These are phyloP conservation scores for Pseudozyma sp. DNA, from an alignment of 1,284 basidiomycete genomes.

Conservation along the genomic window DNA sequence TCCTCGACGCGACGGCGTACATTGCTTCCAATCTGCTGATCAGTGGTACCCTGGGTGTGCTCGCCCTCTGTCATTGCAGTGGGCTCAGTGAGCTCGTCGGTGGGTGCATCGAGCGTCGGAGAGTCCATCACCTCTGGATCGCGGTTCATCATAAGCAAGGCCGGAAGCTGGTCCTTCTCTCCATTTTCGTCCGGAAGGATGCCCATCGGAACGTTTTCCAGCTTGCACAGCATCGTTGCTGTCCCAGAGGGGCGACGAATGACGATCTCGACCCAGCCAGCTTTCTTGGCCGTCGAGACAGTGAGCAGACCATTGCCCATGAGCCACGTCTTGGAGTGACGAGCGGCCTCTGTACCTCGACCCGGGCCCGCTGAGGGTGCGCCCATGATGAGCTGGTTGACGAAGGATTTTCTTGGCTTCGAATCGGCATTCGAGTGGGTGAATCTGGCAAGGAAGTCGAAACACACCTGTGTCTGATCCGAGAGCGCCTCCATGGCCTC, in stretches of 20 bases:
- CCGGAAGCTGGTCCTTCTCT: conserved; percentile 78
- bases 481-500: conserved; percentile 81
- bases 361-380: conserved; percentile 54
- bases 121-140: conserved; percentile 65
- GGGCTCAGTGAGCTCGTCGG: conserved; percentile 6
- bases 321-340: conserved; percentile 80
- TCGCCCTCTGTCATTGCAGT: conserved; percentile 1
- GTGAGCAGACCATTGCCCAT: conserved; percentile 88
- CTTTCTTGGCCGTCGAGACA: conserved; percentile 78
- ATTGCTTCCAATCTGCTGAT: conserved; percentile 6
- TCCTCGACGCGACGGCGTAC: conserved; percentile 43
- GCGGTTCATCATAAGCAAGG: conserved; percentile 79
- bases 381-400: conserved; percentile 76
- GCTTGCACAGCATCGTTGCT: conserved; percentile 82
- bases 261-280: conserved; percentile 90
- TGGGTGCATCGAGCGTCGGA: conserved; percentile 38
- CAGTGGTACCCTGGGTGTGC: neutral
- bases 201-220: conserved; percentile 79
- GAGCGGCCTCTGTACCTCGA: conserved; percentile 59
- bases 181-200: conserved; percentile 63
- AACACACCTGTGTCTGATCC: conserved; percentile 93
- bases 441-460: conserved; percentile 96
- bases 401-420: conserved; percentile 82
- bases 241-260: conserved; percentile 90
- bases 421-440: conserved; percentile 94